Evolutionary conservation across 2,329 filamentous ascomycete genomes (phyloP).

Genomic region (Fonsecaea nubica): DNA sequence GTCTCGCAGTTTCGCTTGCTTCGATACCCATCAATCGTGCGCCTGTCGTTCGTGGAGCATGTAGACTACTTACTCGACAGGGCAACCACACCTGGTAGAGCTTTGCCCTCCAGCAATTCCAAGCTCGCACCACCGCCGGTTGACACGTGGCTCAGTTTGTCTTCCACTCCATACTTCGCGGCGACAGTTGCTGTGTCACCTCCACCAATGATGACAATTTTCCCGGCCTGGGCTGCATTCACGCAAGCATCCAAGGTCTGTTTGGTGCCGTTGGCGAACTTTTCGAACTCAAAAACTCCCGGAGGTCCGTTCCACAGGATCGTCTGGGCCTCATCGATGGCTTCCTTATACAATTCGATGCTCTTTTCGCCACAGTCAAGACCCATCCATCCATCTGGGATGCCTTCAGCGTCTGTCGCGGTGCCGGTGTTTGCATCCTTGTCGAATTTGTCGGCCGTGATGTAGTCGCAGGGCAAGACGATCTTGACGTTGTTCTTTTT

Average conservation of each 20-base stretch:
- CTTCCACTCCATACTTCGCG: slow-evolving; percentile 94
- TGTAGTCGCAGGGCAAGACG: slow-evolving; percentile 91
- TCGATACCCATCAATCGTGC: slow-evolving; percentile 20
- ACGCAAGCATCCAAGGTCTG: slow-evolving; percentile 88
- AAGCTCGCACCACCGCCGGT: slow-evolving; percentile 95
- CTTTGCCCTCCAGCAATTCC: slow-evolving; percentile 98
- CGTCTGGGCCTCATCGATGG: slow-evolving; percentile 87
- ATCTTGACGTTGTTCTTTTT: slow-evolving; percentile 96
- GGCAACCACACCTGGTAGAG: slow-evolving; percentile 88
- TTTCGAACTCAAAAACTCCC: slow-evolving; percentile 96
- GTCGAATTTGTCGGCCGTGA: slow-evolving; percentile 94
- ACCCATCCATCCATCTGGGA: slow-evolving; percentile 97
- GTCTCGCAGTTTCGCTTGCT: slow-evolving; percentile 27
- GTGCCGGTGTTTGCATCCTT: slow-evolving; percentile 80
- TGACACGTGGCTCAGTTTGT: slow-evolving; percentile 97
- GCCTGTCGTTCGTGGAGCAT: slow-evolving; percentile 13
- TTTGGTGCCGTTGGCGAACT: slow-evolving; percentile 92
- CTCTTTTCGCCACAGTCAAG: slow-evolving; percentile 92
- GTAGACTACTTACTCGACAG: slow-evolving; percentile 73
- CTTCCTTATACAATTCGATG: slow-evolving; percentile 83
- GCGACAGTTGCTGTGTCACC: slow-evolving; percentile 98
- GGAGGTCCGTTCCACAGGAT: slow-evolving; percentile 99
- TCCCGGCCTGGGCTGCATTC: slow-evolving; percentile 76
- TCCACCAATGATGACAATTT: slow-evolving; percentile 98
- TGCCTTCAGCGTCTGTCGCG: slow-evolving; percentile 85